phyloP scores from a whole-genome alignment of 441 rosid species.

The Hura crepitans region DNA sequence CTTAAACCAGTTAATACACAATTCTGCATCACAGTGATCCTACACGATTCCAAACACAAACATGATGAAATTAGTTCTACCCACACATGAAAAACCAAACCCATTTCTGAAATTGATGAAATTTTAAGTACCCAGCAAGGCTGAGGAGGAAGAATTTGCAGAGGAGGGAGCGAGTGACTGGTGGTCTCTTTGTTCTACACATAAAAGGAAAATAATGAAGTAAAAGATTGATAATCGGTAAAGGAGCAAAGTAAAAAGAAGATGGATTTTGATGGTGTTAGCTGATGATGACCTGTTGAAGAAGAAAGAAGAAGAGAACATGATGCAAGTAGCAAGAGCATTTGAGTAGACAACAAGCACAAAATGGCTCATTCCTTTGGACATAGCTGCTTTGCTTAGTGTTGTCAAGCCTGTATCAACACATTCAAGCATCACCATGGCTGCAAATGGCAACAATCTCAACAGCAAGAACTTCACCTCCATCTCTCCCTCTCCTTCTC shows the following conservation, averaged over 20 bases:
- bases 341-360: slow-evolving; percentile 39
- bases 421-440: slow-evolving; percentile 31
- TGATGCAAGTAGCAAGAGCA: slow-evolving; percentile 33
- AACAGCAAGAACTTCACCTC: slow-evolving; percentile 12
- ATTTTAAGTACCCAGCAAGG: slow-evolving; percentile 38
- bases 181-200: slow-evolving; percentile 35
- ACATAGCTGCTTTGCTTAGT: slow-evolving; percentile 40
- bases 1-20: slow-evolving; percentile 34
- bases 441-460: slow-evolving; percentile 30
- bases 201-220: not conserved
- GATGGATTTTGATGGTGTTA: slow-evolving; percentile 6
- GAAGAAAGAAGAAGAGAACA: slow-evolving; percentile 31
- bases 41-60: slow-evolving; percentile 14
- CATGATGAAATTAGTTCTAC: not conserved
- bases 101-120: not conserved
- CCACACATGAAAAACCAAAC: not conserved
- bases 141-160: slow-evolving; percentile 46
- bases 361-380: slow-evolving; percentile 35
- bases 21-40: slow-evolving; percentile 39
- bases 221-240: not conserved
- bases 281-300: slow-evolving; percentile 27
- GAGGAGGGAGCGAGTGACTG: slow-evolving; percentile 38
- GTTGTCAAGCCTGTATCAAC: slow-evolving; percentile 32
- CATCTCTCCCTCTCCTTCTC: slow-evolving; percentile 16
- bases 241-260: not conserved